Base-by-base conservation (phyloP, 345 rosid genomes). In the Nephelium lappaceum region DNA sequence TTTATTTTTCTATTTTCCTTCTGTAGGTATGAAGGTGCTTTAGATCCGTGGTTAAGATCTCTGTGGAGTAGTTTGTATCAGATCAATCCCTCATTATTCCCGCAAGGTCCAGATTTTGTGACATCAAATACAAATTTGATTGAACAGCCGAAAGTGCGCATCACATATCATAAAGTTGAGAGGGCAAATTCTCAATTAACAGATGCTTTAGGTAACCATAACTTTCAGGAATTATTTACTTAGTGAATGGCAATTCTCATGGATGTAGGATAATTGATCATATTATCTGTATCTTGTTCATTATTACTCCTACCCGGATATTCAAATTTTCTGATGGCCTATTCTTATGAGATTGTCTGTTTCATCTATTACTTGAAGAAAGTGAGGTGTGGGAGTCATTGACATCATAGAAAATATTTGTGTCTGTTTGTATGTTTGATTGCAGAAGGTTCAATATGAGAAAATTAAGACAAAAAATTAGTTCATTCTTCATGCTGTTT, bases 21-120 rank as follows among this genome's bases (percentile, higher is more conserved):
- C 70, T 38, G 58, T 80, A 96, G 99, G 80, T 94, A 94, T 80
- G 98, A 94, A 90, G 98, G 93, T 86, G 88, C 93, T 82, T 79
- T 96, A 84, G 99, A 96, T 86, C 93, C 97, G 27, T 96, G 99
- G 99, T 84, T 92, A 93, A 80, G 79, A 80, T 89, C 94, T 80
- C 89, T 94, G 81, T 96, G 99, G 99, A 85, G 72, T 79, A 55
- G 69, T 49, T 80, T 91, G 87, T 73, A 81, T 84, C 84, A 87
- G 82, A 86, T 88, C 18, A 81, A 85, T 79, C 90, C 97, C 69
- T 84, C 86, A 51, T 85, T 87, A 77, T 89, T 92, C 65, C 98
- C 94, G 19, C 82, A 85, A 78, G 98, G 98, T 77, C 92, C 87
- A 74, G 89, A 91, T 80, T 84, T 79, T 79, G 62, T 82, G 77